Evolutionary conservation across 805 yeast genomes (phyloP).

Genomic region (Saccharomycopsis amapae): DNA sequence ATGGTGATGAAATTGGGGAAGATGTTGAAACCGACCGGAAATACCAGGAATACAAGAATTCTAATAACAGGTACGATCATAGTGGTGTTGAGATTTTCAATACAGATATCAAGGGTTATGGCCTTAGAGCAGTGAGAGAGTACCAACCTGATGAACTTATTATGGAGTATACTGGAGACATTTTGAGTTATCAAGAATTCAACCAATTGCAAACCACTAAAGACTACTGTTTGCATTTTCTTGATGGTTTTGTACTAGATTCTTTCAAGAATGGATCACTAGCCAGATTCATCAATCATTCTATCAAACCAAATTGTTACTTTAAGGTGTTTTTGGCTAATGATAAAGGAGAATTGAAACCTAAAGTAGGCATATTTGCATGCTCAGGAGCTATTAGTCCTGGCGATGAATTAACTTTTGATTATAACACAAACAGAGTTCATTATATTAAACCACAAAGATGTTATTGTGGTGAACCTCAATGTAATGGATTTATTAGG

Average conservation of each 20-base stretch:
- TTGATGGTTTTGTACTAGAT: slow-evolving; percentile 38
- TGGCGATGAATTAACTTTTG: slow-evolving; percentile 42
- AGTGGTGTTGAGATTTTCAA: slow-evolving; percentile 29
- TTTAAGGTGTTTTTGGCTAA: slow-evolving; percentile 44
- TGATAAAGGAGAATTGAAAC: slow-evolving; percentile 27
- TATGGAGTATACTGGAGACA: slow-evolving; percentile 44
- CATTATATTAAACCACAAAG: slow-evolving; percentile 37
- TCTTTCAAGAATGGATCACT: slow-evolving; percentile 39
- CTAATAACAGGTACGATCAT: neutral
- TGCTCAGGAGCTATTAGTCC: slow-evolving; percentile 30
- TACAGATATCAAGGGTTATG: slow-evolving; percentile 37
- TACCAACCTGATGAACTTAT: slow-evolving; percentile 35
- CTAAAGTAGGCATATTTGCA: slow-evolving; percentile 42
- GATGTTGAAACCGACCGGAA: neutral
- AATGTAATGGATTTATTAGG: slow-evolving; percentile 37
- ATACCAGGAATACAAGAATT: neutral
- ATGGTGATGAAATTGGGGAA: neutral
- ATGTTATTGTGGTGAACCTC: slow-evolving; percentile 37
- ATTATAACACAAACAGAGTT: slow-evolving; percentile 42
- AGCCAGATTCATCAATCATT: slow-evolving; percentile 45
- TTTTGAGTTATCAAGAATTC: slow-evolving; percentile 35
- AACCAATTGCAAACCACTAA: slow-evolving; percentile 30
- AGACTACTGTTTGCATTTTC: slow-evolving; percentile 38
- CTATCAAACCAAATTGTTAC: slow-evolving; percentile 40
- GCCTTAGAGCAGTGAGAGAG: slow-evolving; percentile 33